Percentiles rank a stretch among this genome's conserved stretches.
These are phyloP conservation scores for Eucalyptus dawsonii DNA, from an alignment of 345 rosid species.

Conservation along the genomic window DNA sequence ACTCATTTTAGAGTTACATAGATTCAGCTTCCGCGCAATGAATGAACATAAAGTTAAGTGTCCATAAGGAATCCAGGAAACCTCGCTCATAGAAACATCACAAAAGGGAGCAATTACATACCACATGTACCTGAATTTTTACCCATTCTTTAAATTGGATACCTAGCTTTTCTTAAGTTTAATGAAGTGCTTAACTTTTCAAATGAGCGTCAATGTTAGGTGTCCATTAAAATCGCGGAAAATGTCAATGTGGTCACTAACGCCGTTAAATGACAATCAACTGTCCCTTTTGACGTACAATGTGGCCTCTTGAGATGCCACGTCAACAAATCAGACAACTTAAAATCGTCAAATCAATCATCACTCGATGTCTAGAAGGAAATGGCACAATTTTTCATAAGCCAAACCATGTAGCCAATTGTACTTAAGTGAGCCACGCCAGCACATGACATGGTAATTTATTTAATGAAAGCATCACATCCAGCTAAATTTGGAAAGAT, in stretches of 20 bases:
- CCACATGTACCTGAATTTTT: neutral
- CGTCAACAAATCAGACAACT: neutral
- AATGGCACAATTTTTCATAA: neutral
- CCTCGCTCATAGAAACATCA: neutral
- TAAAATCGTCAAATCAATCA: neutral
- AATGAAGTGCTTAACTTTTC: neutral
- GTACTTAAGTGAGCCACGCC: neutral
- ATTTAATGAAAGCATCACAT: neutral
- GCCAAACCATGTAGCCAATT: neutral
- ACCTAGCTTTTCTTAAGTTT: neutral
- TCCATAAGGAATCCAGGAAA: neutral
- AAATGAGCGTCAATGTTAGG: neutral
- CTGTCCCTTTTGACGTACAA: neutral
- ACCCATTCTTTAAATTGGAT: neutral
- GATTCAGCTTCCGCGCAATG: neutral
- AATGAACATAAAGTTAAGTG: neutral
- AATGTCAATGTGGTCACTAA: neutral
- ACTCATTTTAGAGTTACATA: neutral
- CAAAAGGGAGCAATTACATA: neutral
- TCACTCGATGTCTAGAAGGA: neutral
- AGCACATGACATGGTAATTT: neutral
- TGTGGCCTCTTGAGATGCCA: neutral
- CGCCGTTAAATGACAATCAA: neutral
- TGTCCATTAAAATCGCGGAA: neutral
- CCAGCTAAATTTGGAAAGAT: neutral